Evolutionary conservation across 1,284 basidiomycete genomes (phyloP).

Genomic region (Ceratobasidium sp.): DNA sequence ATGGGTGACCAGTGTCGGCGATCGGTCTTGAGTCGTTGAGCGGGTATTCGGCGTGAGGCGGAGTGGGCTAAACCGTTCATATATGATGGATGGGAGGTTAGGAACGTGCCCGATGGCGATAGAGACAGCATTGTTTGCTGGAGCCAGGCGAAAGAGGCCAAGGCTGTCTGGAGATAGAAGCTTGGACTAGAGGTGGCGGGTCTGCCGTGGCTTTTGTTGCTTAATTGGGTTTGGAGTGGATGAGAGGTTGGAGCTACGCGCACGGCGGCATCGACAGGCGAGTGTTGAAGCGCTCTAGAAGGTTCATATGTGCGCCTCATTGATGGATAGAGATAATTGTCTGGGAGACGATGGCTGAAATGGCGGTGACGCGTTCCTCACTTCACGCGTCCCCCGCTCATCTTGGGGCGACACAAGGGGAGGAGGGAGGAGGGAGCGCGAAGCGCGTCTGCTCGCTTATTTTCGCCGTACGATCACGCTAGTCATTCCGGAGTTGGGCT

Average conservation of each 20-base stretch:
- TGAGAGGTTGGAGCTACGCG: slow-evolving; percentile 5
- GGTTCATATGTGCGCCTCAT: too few species aligned
- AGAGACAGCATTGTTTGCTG: not conserved
- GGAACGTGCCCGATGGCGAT: not conserved
- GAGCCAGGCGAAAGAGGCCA: not conserved
- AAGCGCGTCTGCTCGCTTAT: slow-evolving; percentile 19
- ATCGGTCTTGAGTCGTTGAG: too few species aligned
- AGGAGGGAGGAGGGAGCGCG: not conserved
- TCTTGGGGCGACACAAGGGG: slow-evolving; percentile 21
- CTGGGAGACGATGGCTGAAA: not conserved
- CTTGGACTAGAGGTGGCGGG: not conserved
- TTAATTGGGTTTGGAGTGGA: slow-evolving; percentile 9
- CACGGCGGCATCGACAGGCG: not conserved
- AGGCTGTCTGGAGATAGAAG: slow-evolving; percentile 28
- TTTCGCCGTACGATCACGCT: not conserved
- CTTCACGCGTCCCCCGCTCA: slow-evolving; percentile 30
- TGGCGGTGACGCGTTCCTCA: slow-evolving; percentile 34
- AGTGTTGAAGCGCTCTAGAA: not conserved
- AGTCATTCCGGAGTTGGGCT: not conserved
- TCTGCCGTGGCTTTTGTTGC: slow-evolving; percentile 23
- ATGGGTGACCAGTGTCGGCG: too few species aligned
- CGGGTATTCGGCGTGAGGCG: not conserved
- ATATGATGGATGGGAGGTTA: not conserved
- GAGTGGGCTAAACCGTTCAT: not conserved
- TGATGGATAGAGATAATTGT: not conserved